Evolutionary conservation across 176 grass and related monocot genomes (phyloP).

Genomic region (Cocos nucifera): DNA sequence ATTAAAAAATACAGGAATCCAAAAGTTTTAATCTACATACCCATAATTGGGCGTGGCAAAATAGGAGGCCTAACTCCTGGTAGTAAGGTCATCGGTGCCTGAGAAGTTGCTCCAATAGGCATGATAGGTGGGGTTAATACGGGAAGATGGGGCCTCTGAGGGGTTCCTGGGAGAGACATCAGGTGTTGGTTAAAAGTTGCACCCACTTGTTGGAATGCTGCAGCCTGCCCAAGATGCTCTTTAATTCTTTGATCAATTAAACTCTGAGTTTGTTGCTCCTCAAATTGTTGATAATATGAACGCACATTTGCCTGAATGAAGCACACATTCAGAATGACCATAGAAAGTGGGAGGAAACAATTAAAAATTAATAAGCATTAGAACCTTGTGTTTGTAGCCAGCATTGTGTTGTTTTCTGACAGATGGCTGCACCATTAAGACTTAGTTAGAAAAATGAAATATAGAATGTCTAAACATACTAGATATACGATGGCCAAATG

Average conservation of each 20-base stretch:
- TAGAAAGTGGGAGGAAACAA: background rate
- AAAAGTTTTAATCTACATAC: slow-evolving; percentile 21
- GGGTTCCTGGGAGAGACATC: slow-evolving; percentile 36
- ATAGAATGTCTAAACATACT: too few species aligned
- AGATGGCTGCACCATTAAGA: slow-evolving; percentile 65
- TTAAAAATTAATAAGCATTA: slow-evolving; percentile 11
- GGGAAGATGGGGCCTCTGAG: slow-evolving; percentile 47
- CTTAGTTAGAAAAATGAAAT: too few species aligned
- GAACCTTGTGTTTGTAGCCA: slow-evolving; percentile 97
- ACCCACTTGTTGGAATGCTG: slow-evolving; percentile 75
- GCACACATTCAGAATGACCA: background rate
- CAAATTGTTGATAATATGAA: slow-evolving; percentile 92
- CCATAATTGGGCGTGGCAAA: slow-evolving; percentile 38
- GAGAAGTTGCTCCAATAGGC: slow-evolving; percentile 31
- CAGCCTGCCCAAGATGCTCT: slow-evolving; percentile 90
- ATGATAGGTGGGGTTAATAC: slow-evolving; percentile 47
- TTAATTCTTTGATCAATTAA: slow-evolving; percentile 99
- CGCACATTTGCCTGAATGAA: slow-evolving; percentile 78
- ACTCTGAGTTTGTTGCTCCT: slow-evolving; percentile 97
- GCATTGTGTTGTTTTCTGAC: slow-evolving; percentile 95
- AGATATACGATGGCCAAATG: too few species aligned
- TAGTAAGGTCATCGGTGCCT: slow-evolving; percentile 25
- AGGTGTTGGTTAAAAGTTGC: slow-evolving; percentile 64
- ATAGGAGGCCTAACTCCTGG: slow-evolving; percentile 50
- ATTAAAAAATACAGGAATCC: too few species aligned